A percentile compares a stretch with the other conserved stretches of the same genome.
Evolutionary conservation across 805 yeast species (phyloP).

Genomic region (Teunomyces pallodes): DNA sequence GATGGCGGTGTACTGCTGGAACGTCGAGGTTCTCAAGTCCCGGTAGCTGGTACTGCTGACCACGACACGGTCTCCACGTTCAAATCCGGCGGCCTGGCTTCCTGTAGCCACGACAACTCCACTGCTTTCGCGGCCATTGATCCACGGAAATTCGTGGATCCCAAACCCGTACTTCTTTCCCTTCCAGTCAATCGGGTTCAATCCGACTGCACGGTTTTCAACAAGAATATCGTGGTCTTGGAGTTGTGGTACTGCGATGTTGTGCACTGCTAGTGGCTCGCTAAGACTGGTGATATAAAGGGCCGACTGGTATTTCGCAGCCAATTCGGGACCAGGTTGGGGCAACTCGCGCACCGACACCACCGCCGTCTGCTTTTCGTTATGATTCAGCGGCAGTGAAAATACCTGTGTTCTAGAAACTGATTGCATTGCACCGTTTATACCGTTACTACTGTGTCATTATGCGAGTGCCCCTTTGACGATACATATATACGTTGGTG

Average conservation of each 20-base stretch:
- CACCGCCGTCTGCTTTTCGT: neutral
- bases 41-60: conserved; percentile 47
- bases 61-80: conserved; percentile 38
- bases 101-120: conserved; percentile 40
- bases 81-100: conserved; percentile 24
- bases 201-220: conserved; percentile 32
- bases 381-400: no score
- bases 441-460: no score
- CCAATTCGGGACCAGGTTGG: neutral
- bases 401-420: no score
- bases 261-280: conserved; percentile 17
- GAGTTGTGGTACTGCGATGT: conserved; percentile 18
- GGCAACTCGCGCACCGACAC: neutral
- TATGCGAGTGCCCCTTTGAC: no score
- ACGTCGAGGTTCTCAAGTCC: conserved; percentile 45
- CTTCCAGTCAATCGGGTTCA: conserved; percentile 52
- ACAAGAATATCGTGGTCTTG: conserved; percentile 22
- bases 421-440: no score
- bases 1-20: conserved; percentile 44
- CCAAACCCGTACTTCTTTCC: conserved; percentile 46
- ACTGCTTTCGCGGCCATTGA: conserved; percentile 47
- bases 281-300: conserved; percentile 17
- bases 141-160: conserved; percentile 48
- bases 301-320: conserved; percentile 13
- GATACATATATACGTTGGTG: neutral